phyloP scores from a whole-genome alignment of 768 basidiomycete species.

The Suillus ampliporus region DNA sequence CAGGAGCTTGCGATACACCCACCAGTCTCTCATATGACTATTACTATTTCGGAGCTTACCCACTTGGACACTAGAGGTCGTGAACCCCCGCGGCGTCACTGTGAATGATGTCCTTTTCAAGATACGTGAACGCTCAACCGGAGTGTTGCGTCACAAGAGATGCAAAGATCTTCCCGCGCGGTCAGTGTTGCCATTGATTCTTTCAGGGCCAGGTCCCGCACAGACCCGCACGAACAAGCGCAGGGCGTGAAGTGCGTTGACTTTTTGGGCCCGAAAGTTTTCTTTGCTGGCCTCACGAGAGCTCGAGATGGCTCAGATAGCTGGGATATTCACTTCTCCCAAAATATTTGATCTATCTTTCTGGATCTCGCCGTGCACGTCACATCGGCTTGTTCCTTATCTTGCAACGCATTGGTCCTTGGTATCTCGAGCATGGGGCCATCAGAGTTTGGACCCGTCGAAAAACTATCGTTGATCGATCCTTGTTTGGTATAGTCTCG shows the following conservation, averaged over 20 bases:
- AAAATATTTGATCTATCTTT: constrained; percentile 23
- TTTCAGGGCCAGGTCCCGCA: constrained; percentile 33
- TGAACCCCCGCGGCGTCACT: constrained; percentile 32
- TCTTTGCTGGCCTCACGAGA: constrained; percentile 36
- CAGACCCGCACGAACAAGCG: constrained; percentile 41
- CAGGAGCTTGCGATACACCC: constrained; percentile 31
- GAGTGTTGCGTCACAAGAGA: constrained; percentile 31
- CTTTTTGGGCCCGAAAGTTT: constrained; percentile 38
- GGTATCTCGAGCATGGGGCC: background rate
- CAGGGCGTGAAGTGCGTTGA: constrained; percentile 48
- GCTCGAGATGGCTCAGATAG: constrained; percentile 31
- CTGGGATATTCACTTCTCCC: constrained; percentile 36
- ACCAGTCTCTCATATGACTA: constrained; percentile 19
- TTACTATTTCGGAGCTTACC: constrained; percentile 31
- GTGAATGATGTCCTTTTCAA: constrained; percentile 34
- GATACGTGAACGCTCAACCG: constrained; percentile 33
- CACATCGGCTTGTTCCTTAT: background rate
- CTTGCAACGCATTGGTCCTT: background rate
- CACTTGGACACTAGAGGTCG: constrained; percentile 36
- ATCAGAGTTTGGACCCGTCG: no score
- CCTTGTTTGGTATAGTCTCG: no score
- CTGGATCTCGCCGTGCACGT: background rate
- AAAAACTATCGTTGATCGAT: no score
- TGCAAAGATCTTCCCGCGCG: constrained; percentile 14
- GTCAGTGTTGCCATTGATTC: constrained; percentile 35